Evolutionary conservation across 345 rosid species (phyloP), one percentile per base, ranked within the genome.

Genomic region (Populus ilicifolia): DNA sequence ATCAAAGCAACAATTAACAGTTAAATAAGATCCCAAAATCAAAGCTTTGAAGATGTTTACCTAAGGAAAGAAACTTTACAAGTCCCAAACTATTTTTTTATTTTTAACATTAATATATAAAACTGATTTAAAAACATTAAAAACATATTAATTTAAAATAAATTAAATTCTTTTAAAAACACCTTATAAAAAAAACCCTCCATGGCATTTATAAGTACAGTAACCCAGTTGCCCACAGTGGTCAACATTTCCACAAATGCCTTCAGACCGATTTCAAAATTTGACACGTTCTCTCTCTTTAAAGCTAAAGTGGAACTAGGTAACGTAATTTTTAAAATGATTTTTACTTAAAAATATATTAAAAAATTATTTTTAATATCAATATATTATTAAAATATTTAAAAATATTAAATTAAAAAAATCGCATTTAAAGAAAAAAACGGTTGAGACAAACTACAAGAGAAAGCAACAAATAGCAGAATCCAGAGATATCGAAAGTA

Each of bases 201-300:
- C 0, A 75, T 82, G 54, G 83, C 85, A 70, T 89, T 86, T 85
- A 76, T 43, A 14, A 75, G 41, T 69, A 85, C 86, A 86, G 86
- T 5, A 74, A 67, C 62, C 85, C 81, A 80, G 52, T 12, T 80
- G 80, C 67, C 39, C 66, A 69, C 64, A 71, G 50, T 73, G 36
- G 20, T 50, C 50, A 64, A 46, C 36, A 76, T 78, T 79, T 71
- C 73, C 61, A 63, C 81, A 75, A 77, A 76, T 50, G 77, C 77
- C 75, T 43, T 41, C 38, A 41, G 29, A 67, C 68, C 14, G 75
- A 71, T 65, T 71, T 79, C 68, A 83, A 81, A 84, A 36, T 78
- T 56, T 46, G 75, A 78, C 59, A 75, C 50, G 70, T 61, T 29
- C 44, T 20, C 35, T 30, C 67, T 10, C 0, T 0, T 33, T 33